Base-by-base conservation (phyloP, 352 stramenopile species). In the Globisporangium nagaii region DNA sequence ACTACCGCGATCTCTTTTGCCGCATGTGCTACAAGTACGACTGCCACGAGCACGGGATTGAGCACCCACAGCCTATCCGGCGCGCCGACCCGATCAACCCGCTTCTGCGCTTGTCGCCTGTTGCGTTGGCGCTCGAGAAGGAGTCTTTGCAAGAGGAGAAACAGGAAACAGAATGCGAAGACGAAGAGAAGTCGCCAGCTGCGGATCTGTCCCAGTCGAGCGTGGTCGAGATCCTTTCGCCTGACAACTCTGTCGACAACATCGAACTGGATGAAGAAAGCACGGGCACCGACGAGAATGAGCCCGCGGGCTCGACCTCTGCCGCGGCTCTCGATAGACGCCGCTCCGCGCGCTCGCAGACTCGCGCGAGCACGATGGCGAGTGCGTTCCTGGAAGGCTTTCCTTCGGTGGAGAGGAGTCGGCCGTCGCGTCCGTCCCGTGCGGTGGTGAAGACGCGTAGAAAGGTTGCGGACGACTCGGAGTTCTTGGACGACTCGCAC, bases 21-120 rank as follows among this genome's bases (percentile, higher is more conserved):
- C 75, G 86, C 30, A 84, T 90, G 68, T 98, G 92, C 64, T 97
- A 97, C 64, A 84, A 79, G 41, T 98, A 97, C 62, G 89, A 97
- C 63, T 98, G 92, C 54, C 78, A 86, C 20, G 66, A 94, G 36
- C 92, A 98, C 64, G 89, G 89, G 0, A 94, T 90, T 51, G 67
- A 93, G 59, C 82, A 89, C 31, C 79, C 82, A 13, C 71, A 88
- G 57, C 79, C 77, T 0, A 71, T 56, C 17, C 59, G 63, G 28
- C 75, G 82, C 30, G 63, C 75, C 9, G 79, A 93, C 50, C 82
- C 82, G n/a, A 57, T 82, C 22, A 79, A 88, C 22, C 81, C 82
- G 2, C 55, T 59, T 0, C 49, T 80, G n/a, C 63, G 68, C 5
- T 59, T 84, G 27, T 79, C 79, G 31, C 60, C 67, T 25, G 65